phyloP scores from a whole-genome alignment of 2,329 filamentous ascomycete genomes.

The Ampelomyces quisqualis region DNA sequence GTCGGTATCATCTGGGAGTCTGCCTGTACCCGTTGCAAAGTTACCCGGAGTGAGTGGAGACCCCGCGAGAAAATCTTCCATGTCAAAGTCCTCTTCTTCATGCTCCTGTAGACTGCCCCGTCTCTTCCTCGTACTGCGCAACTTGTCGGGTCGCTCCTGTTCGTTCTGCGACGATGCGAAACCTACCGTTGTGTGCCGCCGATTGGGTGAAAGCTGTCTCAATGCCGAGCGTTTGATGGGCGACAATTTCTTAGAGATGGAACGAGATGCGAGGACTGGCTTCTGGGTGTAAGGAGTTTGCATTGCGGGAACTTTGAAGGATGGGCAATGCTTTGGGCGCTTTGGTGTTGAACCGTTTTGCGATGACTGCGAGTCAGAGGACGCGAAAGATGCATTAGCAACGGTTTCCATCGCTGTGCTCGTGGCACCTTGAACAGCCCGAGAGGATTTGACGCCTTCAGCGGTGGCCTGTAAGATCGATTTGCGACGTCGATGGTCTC shows the following conservation, averaged over 20 bases:
- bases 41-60: slow-evolving; percentile 40
- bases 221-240: slow-evolving; percentile 32
- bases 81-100: slow-evolving; percentile 40
- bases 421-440: slow-evolving; percentile 5
- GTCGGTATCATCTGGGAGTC: slow-evolving; percentile 23
- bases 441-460: slow-evolving; percentile 1
- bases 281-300: slow-evolving; percentile 31
- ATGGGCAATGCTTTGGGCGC: slow-evolving; percentile 39
- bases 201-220: slow-evolving; percentile 38
- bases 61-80: slow-evolving; percentile 43
- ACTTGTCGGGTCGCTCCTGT: slow-evolving; percentile 7
- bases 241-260: slow-evolving; percentile 18
- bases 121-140: slow-evolving; percentile 10
- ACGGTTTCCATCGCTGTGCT: slow-evolving; percentile 20
- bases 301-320: slow-evolving; percentile 35
- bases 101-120: slow-evolving; percentile 20
- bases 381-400: slow-evolving; percentile 27
- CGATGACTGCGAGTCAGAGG: slow-evolving; percentile 17
- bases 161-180: slow-evolving; percentile 22
- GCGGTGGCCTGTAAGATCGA: slow-evolving; percentile 17
- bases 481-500: slow-evolving; percentile 29
- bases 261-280: slow-evolving; percentile 9
- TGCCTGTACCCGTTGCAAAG: slow-evolving; percentile 26
- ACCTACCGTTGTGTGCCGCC: slow-evolving; percentile 33
- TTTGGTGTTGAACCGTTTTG: slow-evolving; percentile 45